Percentiles rank a stretch among this genome's conserved stretches.
Evolutionary conservation across 2,329 filamentous ascomycete species (phyloP).

Genomic region (Trematosphaeria pertusa): DNA sequence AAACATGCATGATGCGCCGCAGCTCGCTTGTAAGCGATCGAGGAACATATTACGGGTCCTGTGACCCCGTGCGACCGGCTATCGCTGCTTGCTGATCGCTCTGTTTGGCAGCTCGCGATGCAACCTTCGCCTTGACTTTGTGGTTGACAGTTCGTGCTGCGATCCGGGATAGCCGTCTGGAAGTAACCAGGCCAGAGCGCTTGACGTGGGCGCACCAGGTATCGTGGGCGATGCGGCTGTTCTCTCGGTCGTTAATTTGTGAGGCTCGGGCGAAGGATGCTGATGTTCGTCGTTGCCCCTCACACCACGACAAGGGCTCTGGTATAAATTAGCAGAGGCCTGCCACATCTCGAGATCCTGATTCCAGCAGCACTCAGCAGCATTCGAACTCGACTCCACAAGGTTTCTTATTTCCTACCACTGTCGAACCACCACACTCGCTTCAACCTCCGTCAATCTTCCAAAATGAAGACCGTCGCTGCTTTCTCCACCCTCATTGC

Average conservation of each 20-base stretch:
- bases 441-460: slow-evolving; percentile 15
- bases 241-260: slow-evolving; percentile 5
- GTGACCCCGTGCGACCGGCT: slow-evolving; percentile 9
- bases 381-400: not conserved
- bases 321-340: slow-evolving; percentile 11
- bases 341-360: too few species aligned
- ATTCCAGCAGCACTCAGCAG: slow-evolving; percentile 3
- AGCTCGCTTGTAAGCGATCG: slow-evolving; percentile 7
- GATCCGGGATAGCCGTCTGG: not conserved
- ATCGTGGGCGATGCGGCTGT: slow-evolving; percentile 4
- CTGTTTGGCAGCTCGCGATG: slow-evolving; percentile 11
- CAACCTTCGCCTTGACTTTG: slow-evolving; percentile 10
- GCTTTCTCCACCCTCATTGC: slow-evolving; percentile 36
- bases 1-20: slow-evolving; percentile 1
- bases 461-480: slow-evolving; percentile 45
- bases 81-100: slow-evolving; percentile 12
- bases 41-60: not conserved
- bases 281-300: slow-evolving; percentile 8
- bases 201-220: too few species aligned
- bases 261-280: not conserved
- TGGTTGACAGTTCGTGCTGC: not conserved
- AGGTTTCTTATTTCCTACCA: not conserved
- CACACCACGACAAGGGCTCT: not conserved
- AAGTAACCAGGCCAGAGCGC: slow-evolving; percentile 3
- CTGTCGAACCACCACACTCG: slow-evolving; percentile 16